Evolutionary conservation across 2,329 filamentous ascomycete species (phyloP).

Genomic region (Fusarium temperatum): DNA sequence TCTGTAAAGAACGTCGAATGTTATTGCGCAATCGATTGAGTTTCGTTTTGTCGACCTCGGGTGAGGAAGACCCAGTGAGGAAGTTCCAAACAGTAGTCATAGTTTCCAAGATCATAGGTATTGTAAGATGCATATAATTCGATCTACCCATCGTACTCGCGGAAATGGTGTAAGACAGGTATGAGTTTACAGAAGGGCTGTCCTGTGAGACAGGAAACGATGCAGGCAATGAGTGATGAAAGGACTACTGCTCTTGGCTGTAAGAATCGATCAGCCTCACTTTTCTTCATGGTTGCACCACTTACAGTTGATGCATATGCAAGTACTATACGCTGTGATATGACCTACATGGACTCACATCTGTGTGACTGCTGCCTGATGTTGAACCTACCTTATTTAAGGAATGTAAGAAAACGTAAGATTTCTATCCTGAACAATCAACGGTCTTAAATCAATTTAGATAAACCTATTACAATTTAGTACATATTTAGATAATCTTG

Average conservation of each 20-base stretch:
- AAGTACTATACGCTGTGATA: not conserved
- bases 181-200: not conserved
- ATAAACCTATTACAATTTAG: no score
- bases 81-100: not conserved
- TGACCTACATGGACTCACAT: not conserved
- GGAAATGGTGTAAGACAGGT: not conserved
- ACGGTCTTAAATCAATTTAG: rapidly evolving
- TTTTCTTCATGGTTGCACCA: not conserved
- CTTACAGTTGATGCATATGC: slow-evolving; percentile 2
- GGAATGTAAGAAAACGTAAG: no score
- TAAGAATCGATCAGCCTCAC: not conserved
- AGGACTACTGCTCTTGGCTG: not conserved
- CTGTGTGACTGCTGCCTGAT: not conserved
- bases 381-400: not conserved
- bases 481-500: rapidly evolving
- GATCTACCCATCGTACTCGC: no score
- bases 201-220: not conserved
- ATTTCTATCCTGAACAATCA: no score
- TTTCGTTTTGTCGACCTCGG: not conserved
- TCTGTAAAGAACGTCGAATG: not conserved
- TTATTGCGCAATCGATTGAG: not conserved
- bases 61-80: not conserved
- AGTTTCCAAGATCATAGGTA: not conserved
- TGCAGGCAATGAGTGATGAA: not conserved
- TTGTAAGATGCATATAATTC: not conserved